Base-by-base conservation (phyloP, 116 monocot genomes). In the Phalaenopsis hybrid region DNA sequence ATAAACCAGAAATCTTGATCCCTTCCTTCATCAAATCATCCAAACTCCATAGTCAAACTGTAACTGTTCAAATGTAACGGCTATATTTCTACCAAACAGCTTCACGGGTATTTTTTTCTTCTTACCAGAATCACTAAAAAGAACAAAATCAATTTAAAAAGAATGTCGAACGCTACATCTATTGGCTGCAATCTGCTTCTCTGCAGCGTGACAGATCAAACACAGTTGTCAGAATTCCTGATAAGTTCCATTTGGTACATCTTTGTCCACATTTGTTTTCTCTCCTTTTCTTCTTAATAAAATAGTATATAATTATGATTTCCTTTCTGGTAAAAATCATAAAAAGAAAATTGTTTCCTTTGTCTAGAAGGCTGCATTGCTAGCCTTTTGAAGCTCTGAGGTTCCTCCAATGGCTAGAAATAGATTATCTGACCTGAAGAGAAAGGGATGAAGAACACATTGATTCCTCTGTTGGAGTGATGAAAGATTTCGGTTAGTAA, bases 261-360 rank as follows among this genome's bases (percentile, higher is more conserved):
- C 13, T 77, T 51, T 51, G 77, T 77, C 77, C 77, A 8, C 28
- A 77, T 77, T 77, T 28, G 50, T 48, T 51, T 51, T 7, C 25
- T 50, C 50, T 76, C 11, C 12, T 28, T 28, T 28, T 28, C 28
- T 28, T 28, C 44, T 17, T 0, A 28, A 45, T 45, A 41, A 33
- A 28, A 70, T 11, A 70, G 8, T n/a, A 33, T 6, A n/a, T 61
- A 5, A 7, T 23, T 3, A 70, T 70, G 28, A n/a, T 37, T 70
- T 70, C 13, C 70, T 70, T 45, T 25, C 12, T 75, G 18, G 75
- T 17, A 52, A 18, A 20, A 4, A 44, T 75, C 75, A 52, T 52
- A 44, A 44, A 44, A 8, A n/a, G 28, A 74, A 6, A 41, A 44
- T 44, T 74, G 20, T 20, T 41, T 9, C 18, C 18, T 75, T 20